These are phyloP conservation scores for Galerina marginata DNA, from an alignment of 768 basidiomycete species.

Conservation along the genomic window DNA sequence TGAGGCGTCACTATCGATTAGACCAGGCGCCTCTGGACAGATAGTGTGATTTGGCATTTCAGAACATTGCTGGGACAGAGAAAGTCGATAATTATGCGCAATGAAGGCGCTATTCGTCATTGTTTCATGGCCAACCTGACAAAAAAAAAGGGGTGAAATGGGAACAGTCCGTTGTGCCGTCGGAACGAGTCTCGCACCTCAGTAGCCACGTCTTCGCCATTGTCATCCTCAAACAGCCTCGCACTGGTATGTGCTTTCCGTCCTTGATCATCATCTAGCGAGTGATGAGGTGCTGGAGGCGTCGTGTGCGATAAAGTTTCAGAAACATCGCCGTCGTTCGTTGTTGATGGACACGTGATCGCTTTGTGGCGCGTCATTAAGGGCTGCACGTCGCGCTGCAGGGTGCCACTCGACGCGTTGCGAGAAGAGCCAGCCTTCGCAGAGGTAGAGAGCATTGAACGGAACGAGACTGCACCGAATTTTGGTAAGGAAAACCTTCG, in stretches of 20 bases:
- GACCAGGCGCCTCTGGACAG: background rate
- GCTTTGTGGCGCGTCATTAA: slow-evolving; percentile 20
- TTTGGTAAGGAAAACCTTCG: background rate
- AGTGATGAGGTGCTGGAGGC: slow-evolving; percentile 4
- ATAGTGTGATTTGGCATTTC: background rate
- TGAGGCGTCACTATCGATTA: slow-evolving; percentile 2
- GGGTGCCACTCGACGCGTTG: slow-evolving; percentile 6
- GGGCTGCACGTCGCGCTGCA: slow-evolving; percentile 1
- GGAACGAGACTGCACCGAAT: background rate
- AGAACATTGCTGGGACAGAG: slow-evolving; percentile 1
- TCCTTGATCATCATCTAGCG: background rate
- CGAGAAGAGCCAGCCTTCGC: background rate
- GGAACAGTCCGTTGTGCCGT: background rate
- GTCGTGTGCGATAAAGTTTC: background rate
- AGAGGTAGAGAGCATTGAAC: background rate
- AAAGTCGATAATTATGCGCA: slow-evolving; percentile 9
- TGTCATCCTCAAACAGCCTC: background rate
- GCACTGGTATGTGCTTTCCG: background rate
- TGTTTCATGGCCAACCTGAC: slow-evolving; percentile 13
- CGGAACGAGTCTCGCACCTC: slow-evolving; percentile 14
- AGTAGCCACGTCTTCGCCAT: background rate
- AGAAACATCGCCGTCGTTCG: background rate
- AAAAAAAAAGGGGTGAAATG: slow-evolving; percentile 4
- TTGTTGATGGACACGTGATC: slow-evolving; percentile 25
- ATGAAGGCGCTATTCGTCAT: slow-evolving; percentile 14